Conservation (phyloP, 2,329 filamentous ascomycete species). For the Microdochium paspali region DNA sequence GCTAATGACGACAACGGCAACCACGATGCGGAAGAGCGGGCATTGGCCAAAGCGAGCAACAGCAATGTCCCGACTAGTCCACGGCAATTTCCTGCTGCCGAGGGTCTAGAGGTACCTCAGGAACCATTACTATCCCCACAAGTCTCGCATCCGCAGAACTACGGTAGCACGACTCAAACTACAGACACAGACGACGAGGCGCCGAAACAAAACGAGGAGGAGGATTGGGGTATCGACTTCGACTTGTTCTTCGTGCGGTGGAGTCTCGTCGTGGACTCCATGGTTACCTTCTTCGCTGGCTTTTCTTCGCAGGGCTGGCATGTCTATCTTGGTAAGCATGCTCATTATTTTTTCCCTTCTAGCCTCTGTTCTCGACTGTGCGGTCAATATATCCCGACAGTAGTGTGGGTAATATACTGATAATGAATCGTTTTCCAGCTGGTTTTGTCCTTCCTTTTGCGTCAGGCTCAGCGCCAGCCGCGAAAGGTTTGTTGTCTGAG, state of each 20-base stretch:
- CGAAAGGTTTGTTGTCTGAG: slow-evolving; percentile 64
- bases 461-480: slow-evolving; percentile 58
- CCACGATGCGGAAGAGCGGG: neutral
- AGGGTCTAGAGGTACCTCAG: slow-evolving; percentile 14
- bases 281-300: slow-evolving; percentile 52
- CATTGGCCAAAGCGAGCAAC: slow-evolving; percentile 1
- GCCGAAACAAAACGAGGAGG: slow-evolving; percentile 11
- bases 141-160: neutral
- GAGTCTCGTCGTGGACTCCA: slow-evolving; percentile 55
- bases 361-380: too few relatives aligned
- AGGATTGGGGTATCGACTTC: slow-evolving; percentile 45
- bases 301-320: slow-evolving; percentile 58
- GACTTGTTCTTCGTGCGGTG: slow-evolving; percentile 59
- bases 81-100: slow-evolving; percentile 12
- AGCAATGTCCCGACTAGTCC: slow-evolving; percentile 11
- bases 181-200: neutral
- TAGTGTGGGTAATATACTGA: too few relatives aligned
- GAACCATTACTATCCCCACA: slow-evolving; percentile 13
- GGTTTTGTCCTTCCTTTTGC: slow-evolving; percentile 58
- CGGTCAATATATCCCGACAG: too few relatives aligned
- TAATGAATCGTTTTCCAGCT: slow-evolving; percentile 23
- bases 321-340: slow-evolving; percentile 46
- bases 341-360: neutral
- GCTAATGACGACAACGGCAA: neutral
- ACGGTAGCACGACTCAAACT: neutral